Evolutionary conservation across 306 rosid species (phyloP).

Genomic region (Vigna trinervia): DNA sequence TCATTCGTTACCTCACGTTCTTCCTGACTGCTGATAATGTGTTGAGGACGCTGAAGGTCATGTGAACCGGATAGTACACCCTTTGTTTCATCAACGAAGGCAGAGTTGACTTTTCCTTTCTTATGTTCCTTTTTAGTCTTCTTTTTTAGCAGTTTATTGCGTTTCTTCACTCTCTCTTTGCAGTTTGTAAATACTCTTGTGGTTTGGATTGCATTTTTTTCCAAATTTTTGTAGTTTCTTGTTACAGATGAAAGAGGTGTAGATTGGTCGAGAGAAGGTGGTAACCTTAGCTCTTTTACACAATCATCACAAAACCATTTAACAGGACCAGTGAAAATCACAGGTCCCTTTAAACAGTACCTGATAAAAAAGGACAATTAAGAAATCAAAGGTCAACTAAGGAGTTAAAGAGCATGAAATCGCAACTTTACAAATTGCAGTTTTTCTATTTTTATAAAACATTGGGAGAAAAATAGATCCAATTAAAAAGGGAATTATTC

Average conservation of each 20-base stretch:
- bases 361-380: slow-evolving; percentile 43
- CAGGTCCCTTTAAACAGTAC: slow-evolving; percentile 67
- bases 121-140: slow-evolving; percentile 34
- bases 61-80: neutral
- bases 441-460: neutral
- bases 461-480: neutral
- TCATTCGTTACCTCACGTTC: slow-evolving; percentile 25
- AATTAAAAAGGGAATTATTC: neutral
- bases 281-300: slow-evolving; percentile 42
- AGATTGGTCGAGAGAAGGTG: slow-evolving; percentile 33
- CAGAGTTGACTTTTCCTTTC: slow-evolving; percentile 24
- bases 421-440: slow-evolving; percentile 9
- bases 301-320: slow-evolving; percentile 86
- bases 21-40: slow-evolving; percentile 21
- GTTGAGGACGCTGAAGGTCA: slow-evolving; percentile 37
- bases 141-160: neutral
- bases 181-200: slow-evolving; percentile 6
- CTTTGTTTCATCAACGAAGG: slow-evolving; percentile 28
- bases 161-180: slow-evolving; percentile 14
- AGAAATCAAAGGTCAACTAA: slow-evolving; percentile 19
- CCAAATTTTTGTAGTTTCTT: slow-evolving; percentile 8
- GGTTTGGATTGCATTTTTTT: slow-evolving; percentile 27
- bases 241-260: slow-evolving; percentile 16
- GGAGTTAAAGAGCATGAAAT: slow-evolving; percentile 2
- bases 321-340: slow-evolving; percentile 44